Evolutionary conservation across 2,329 filamentous ascomycete genomes (phyloP).

Genomic region (Leptographium wingfieldii): DNA sequence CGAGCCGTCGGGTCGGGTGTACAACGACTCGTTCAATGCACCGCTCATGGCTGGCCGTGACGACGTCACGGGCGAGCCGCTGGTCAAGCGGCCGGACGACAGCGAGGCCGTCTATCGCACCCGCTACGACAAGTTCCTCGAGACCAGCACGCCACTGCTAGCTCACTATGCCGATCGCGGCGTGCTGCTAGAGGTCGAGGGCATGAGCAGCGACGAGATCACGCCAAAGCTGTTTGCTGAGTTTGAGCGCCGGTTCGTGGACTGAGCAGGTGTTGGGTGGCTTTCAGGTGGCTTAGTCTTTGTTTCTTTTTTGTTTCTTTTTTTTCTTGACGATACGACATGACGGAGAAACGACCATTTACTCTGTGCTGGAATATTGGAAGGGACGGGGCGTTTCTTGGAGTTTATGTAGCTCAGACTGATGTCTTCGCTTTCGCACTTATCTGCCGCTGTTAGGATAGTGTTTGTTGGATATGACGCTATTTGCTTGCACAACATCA

Average conservation of each 20-base stretch:
- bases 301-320: no score
- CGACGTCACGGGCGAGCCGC: constrained; percentile 77
- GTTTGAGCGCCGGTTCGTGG: constrained; percentile 63
- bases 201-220: constrained; percentile 89
- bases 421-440: no score
- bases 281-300: no score
- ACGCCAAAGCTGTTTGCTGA: constrained; percentile 76
- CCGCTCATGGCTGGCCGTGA: constrained; percentile 71
- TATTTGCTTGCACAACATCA: no score
- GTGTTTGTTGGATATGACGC: no score
- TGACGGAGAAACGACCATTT: no score
- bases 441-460: no score
- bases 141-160: constrained; percentile 72
- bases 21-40: constrained; percentile 88
- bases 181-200: constrained; percentile 75
- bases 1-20: constrained; percentile 78
- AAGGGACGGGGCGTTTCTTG: no score
- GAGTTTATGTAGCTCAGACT: no score
- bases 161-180: constrained; percentile 81
- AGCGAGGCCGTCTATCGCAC: constrained; percentile 74
- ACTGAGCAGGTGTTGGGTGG: not conserved
- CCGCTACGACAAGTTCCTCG: constrained; percentile 70
- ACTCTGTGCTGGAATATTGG: no score
- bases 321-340: no score
- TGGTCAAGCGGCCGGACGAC: constrained; percentile 77